These are phyloP conservation scores for Talaromyces atroroseus DNA, from an alignment of 2,329 filamentous ascomycete genomes.

Conservation along the genomic window DNA sequence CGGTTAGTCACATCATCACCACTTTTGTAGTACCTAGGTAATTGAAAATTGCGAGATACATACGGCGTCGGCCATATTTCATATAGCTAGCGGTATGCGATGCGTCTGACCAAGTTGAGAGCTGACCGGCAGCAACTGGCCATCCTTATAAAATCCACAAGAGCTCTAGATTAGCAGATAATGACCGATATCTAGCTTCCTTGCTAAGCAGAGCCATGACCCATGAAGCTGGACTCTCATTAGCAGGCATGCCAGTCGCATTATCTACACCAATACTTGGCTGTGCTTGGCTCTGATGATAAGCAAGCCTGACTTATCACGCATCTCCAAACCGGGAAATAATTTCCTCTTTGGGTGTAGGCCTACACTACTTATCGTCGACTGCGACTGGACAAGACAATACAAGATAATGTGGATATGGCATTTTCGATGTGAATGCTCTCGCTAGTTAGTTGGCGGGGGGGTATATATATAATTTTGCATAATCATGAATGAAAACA, in stretches of 20 bases:
- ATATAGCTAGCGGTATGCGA: background rate
- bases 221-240: background rate
- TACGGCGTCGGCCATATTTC: constrained; percentile 8
- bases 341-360: constrained; percentile 10
- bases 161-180: background rate
- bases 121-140: too few relatives aligned
- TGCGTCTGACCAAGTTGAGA: too few relatives aligned
- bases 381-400: background rate
- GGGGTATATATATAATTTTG: background rate
- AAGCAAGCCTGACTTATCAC: background rate
- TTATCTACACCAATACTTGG: background rate
- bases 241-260: background rate
- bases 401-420: background rate
- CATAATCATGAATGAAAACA: background rate
- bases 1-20: background rate
- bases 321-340: constrained; percentile 1
- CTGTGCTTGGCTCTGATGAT: background rate
- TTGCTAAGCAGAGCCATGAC: constrained; percentile 2
- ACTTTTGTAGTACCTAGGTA: background rate
- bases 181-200: background rate
- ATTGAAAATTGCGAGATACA: background rate
- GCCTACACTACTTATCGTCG: background rate
- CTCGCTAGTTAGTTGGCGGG: background rate
- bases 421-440: background rate
- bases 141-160: background rate